Evolutionary conservation across 306 rosid species (phyloP).

Genomic region (Adenanthera pavonina): DNA sequence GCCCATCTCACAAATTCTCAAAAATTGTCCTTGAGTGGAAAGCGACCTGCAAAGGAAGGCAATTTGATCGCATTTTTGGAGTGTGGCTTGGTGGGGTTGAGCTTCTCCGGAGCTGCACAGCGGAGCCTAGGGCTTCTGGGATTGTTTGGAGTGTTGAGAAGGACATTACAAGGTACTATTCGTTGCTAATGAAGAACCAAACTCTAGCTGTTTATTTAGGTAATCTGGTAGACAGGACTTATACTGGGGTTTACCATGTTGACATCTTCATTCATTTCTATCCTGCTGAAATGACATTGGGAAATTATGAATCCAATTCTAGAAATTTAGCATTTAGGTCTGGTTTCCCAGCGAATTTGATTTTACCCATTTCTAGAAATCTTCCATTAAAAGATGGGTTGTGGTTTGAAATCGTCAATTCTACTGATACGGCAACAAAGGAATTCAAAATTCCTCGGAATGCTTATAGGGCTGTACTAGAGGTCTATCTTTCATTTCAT

Average conservation of each 20-base stretch:
- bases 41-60: constrained; percentile 79
- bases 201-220: constrained; percentile 81
- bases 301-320: constrained; percentile 14
- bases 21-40: constrained; percentile 81
- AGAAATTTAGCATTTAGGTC: constrained; percentile 37
- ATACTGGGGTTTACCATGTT: constrained; percentile 89
- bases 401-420: constrained; percentile 73
- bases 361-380: constrained; percentile 76
- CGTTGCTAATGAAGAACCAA: constrained; percentile 59
- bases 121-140: constrained; percentile 82
- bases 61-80: constrained; percentile 88
- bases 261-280: constrained; percentile 64
- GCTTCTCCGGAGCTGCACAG: constrained; percentile 90
- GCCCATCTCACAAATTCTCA: constrained; percentile 52
- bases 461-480: constrained; percentile 46
- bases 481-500: constrained; percentile 89
- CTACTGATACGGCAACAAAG: constrained; percentile 54
- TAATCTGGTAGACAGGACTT: constrained; percentile 61
- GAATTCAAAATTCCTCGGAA: constrained; percentile 46
- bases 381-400: constrained; percentile 76
- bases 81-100: constrained; percentile 93
- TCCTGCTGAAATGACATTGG: constrained; percentile 43
- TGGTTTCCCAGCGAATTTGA: constrained; percentile 71
- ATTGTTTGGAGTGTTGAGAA: constrained; percentile 84
- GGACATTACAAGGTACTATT: constrained; percentile 84